Evolutionary conservation across 1,139 yeast species (phyloP), one percentile per base, ranked within the genome.

Genomic region (Candida smagusa): DNA sequence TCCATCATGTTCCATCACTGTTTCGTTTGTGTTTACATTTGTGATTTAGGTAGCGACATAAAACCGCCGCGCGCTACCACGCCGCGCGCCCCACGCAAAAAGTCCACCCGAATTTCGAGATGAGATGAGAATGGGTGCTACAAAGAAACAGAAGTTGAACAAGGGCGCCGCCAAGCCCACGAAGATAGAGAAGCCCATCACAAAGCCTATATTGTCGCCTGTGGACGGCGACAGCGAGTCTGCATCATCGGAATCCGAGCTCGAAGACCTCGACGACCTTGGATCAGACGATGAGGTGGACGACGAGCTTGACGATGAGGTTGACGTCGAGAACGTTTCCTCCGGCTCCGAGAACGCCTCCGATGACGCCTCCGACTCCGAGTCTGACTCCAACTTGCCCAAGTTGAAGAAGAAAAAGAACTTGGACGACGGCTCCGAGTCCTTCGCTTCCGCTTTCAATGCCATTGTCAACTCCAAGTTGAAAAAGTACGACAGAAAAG

Each of bases 401-500:
- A 64, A 61, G 49, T 70, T 67, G 54, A 78, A 81, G 45, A 77
- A 74, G 57, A 77, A 72, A 57, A 72, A 74, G 48, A 74, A 69
- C 37, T 64, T 65, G 28, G 83, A 74, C 43, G 87, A 81, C 54
- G 94, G 89, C 9, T 77, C 89, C 1, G 80, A 70, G 38, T 73
- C 81, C 3, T 90, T 92, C 55, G 86, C 96, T 8, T 73, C 63
- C 41, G 97, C 98, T 1, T 79, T 92, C 56, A 78, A 71, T 45
- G 95, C 96, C 21, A 86, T 92, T 53, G 66, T 92, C 37, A 85
- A 85, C 7, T 87, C 97, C 2, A 84, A 81, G 54, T 71, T 92
- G 50, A 92, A 92, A 58, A 94, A 96, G 0, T 84, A 89, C 52
- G 88, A 85, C 54, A 74, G 97, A 56, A 75, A 76, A 33, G 95